Conservation (phyloP, 352 stramenopile species). For the Pythium brassicae region DNA sequence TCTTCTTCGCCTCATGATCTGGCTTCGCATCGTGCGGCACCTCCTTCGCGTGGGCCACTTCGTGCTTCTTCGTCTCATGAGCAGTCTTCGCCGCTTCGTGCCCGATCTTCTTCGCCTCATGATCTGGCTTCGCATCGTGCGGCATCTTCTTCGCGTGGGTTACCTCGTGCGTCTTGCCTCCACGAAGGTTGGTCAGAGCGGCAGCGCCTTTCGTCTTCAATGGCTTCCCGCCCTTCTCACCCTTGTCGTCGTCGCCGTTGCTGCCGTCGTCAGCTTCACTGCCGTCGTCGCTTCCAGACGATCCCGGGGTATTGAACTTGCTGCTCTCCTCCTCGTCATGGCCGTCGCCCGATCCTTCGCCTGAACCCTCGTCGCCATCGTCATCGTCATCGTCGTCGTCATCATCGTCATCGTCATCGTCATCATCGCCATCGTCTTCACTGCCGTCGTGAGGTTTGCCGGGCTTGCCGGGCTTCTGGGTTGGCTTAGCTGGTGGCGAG, state of each 20-base stretch:
- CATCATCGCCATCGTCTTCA: background rate
- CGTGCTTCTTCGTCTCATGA: conserved; percentile 1
- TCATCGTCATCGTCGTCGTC: conserved; percentile 10
- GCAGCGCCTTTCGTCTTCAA: background rate
- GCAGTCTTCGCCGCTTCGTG: background rate
- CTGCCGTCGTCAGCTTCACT: background rate
- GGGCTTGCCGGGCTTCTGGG: background rate
- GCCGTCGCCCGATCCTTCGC: conserved; percentile 5
- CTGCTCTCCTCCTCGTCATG: background rate
- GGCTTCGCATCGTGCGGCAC: background rate
- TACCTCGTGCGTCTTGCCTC: too few species aligned
- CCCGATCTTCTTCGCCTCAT: background rate
- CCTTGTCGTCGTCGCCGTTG: background rate
- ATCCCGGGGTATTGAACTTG: background rate
- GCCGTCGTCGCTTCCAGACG: background rate
- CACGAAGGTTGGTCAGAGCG: background rate
- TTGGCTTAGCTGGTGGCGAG: conserved; percentile 26
- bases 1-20: conserved; percentile 1
- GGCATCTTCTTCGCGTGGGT: background rate
- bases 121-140: background rate
- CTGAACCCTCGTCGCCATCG: conserved; percentile 2
- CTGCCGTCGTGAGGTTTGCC: background rate
- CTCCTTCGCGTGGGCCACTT: background rate
- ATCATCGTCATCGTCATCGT: background rate
- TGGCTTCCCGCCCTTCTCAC: background rate